phyloP scores from a whole-genome alignment of 2,329 filamentous ascomycete genomes.

The Neonectria magnoliae region DNA sequence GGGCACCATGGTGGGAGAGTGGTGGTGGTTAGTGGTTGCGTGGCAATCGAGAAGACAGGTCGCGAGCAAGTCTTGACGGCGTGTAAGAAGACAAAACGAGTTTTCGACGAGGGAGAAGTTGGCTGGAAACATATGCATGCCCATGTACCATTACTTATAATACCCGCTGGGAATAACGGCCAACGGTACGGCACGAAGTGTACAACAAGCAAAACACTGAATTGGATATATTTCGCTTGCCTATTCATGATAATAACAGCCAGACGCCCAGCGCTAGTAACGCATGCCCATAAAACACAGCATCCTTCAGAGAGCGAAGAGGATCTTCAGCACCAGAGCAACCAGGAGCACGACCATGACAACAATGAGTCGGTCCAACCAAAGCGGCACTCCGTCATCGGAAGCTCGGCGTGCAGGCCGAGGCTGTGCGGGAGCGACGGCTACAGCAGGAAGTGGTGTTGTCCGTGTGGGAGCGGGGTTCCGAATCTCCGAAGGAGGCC shows the following conservation, averaged over 20 bases:
- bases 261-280: conserved; percentile 11
- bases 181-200: not conserved
- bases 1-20: conserved; percentile 64
- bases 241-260: conserved; percentile 4
- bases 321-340: conserved; percentile 72
- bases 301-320: conserved; percentile 47
- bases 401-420: conserved; percentile 36
- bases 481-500: conserved; percentile 14
- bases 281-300: conserved; percentile 13
- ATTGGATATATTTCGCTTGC: conserved; percentile 38
- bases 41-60: conserved; percentile 39
- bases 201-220: conserved; percentile 16
- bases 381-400: conserved; percentile 68
- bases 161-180: conserved; percentile 5
- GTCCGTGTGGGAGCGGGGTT: conserved; percentile 31
- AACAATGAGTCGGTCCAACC: conserved; percentile 85
- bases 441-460: conserved; percentile 16
- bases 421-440: conserved; percentile 21
- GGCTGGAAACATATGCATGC: not conserved
- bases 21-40: conserved; percentile 72
- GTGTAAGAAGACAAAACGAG: not conserved
- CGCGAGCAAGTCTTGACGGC: conserved; percentile 8
- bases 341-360: conserved; percentile 75
- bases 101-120: not conserved
- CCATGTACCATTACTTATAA: conserved; percentile 17